Percentiles rank a stretch among this genome's conserved stretches.
These are phyloP conservation scores for Verbascum thapsus DNA, from an alignment of 257 asterid genomes.

Conservation along the genomic window DNA sequence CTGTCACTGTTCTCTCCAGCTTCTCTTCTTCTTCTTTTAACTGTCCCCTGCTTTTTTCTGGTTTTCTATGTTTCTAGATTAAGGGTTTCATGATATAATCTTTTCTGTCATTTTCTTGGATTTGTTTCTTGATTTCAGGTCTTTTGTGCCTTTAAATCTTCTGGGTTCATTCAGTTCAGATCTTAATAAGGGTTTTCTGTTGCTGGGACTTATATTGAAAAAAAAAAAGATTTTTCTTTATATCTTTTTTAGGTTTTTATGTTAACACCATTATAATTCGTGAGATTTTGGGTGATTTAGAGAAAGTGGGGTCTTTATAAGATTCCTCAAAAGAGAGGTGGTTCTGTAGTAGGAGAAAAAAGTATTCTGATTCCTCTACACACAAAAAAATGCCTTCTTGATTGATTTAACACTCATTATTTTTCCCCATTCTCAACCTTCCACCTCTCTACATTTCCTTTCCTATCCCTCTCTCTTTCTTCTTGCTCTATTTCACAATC, in stretches of 20 bases:
- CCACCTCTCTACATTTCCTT: conserved; percentile 40
- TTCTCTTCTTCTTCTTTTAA: conserved; percentile 28
- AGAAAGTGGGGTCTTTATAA: conserved; percentile 50
- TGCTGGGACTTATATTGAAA: conserved; percentile 1
- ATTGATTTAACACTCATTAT: conserved; percentile 61
- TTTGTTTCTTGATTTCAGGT: conserved; percentile 21
- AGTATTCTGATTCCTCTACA: conserved; percentile 73
- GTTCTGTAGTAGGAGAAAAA: conserved; percentile 44
- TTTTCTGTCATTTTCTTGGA: conserved; percentile 27
- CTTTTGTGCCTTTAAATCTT: conserved; percentile 7
- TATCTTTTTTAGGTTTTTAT: no score
- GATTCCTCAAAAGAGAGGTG: conserved; percentile 72
- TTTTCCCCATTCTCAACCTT: conserved; percentile 51
- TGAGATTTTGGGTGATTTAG: conserved; percentile 46
- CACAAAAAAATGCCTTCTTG: conserved; percentile 42
- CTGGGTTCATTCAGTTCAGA: conserved; percentile 49
- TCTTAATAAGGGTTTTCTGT: conserved; percentile 37
- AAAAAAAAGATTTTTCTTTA: no score
- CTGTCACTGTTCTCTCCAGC: conserved; percentile 40
- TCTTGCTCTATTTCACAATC: conserved; percentile 29
- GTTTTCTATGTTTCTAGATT: conserved; percentile 33
- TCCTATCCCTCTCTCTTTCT: conserved; percentile 27
- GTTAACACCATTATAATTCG: conserved; percentile 37
- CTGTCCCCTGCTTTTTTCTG: conserved; percentile 31
- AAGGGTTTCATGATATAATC: conserved; percentile 16